Evolutionary conservation across 2,329 filamentous ascomycete genomes (phyloP).

Genomic region (Penicillium sp.): DNA sequence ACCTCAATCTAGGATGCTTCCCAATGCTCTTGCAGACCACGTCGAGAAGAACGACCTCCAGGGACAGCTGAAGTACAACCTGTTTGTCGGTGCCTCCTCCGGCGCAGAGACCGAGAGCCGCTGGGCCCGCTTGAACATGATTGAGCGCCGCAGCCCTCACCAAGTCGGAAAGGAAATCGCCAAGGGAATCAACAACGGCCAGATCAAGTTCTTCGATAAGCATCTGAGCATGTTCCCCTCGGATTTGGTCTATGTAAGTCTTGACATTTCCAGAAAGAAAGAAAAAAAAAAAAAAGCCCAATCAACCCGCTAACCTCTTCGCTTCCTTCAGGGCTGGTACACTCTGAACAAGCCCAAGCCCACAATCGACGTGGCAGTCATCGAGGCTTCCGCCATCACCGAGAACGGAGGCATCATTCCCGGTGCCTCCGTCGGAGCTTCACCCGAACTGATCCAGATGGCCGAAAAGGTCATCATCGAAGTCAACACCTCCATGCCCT

Average conservation of each 20-base stretch:
- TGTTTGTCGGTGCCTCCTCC: slow-evolving; percentile 88
- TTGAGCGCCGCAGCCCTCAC: slow-evolving; percentile 78
- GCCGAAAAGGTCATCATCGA: slow-evolving; percentile 92
- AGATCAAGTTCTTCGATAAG: slow-evolving; percentile 92
- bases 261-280: slow-evolving; percentile 9
- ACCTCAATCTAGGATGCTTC: slow-evolving; percentile 64
- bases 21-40: slow-evolving; percentile 79
- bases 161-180: slow-evolving; percentile 89
- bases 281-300: neutral
- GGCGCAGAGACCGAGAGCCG: slow-evolving; percentile 88
- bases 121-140: slow-evolving; percentile 89
- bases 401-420: slow-evolving; percentile 87
- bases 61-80: slow-evolving; percentile 78
- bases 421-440: slow-evolving; percentile 80
- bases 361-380: slow-evolving; percentile 76
- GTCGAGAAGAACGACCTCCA: slow-evolving; percentile 84
- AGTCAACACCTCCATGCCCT: slow-evolving; percentile 82
- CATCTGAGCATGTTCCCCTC: slow-evolving; percentile 89
- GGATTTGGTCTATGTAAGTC: slow-evolving; percentile 72
- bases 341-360: slow-evolving; percentile 74
- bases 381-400: slow-evolving; percentile 83
- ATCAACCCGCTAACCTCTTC: slow-evolving; percentile 13
- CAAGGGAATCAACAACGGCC: slow-evolving; percentile 84
- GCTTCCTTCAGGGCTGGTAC: slow-evolving; percentile 64
- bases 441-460: slow-evolving; percentile 83